Percentiles rank a stretch among this genome's conserved stretches.
Evolutionary conservation across 108 stramenopile genomes (phyloP).

Genomic region (Heterococcus sp.): DNA sequence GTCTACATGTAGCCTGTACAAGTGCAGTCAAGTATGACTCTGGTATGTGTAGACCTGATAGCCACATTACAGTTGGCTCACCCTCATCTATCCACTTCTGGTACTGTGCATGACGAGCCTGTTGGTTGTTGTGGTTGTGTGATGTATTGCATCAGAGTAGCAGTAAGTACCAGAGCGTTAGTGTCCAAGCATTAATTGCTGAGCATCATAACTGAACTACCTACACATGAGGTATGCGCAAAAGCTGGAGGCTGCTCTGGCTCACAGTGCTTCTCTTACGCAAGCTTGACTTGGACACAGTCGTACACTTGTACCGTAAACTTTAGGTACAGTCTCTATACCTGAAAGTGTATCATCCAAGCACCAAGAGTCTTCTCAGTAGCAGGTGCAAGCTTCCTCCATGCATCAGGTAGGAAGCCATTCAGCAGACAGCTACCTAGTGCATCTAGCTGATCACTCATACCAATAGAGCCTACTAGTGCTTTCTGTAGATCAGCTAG

Average conservation of each 20-base stretch:
- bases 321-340: too few species aligned
- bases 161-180: too few species aligned
- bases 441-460: constrained; percentile 65
- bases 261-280: too few species aligned
- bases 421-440: constrained; percentile 63
- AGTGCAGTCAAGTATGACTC: constrained; percentile 70
- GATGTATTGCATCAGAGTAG: too few species aligned
- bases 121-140: too few species aligned
- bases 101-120: constrained; percentile 48
- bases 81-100: constrained; percentile 56
- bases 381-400: constrained; percentile 57
- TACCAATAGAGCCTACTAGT: constrained; percentile 66
- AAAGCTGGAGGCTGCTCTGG: too few species aligned
- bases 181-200: too few species aligned
- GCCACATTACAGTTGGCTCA: constrained; percentile 66
- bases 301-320: too few species aligned
- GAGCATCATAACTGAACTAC: too few species aligned
- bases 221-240: too few species aligned
- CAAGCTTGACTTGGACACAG: too few species aligned
- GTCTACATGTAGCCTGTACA: constrained; percentile 66
- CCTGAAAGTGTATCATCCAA: constrained; percentile 65
- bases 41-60: constrained; percentile 66
- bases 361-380: constrained; percentile 67
- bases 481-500: constrained; percentile 48
- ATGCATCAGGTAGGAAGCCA: constrained; percentile 60